phyloP scores from a whole-genome alignment of 179 eudicot species.

The Beta corolliflora region DNA sequence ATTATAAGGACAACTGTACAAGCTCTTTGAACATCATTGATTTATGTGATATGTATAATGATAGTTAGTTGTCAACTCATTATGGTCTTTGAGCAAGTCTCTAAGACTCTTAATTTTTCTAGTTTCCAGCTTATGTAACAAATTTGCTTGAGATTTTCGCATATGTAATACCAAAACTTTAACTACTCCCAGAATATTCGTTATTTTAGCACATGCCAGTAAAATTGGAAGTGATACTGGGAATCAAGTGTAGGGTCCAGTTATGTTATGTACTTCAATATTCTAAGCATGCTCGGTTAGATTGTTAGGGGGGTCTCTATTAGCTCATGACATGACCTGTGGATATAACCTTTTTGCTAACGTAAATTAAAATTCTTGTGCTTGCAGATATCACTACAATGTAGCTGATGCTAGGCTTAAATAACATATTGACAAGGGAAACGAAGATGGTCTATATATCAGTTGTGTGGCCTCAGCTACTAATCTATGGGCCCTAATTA shows the following conservation, averaged over 20 bases:
- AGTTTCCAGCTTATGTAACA: too few species aligned
- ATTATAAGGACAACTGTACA: too few species aligned
- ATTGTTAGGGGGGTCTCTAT: neutral
- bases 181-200: neutral
- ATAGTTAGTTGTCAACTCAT: too few species aligned
- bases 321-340: neutral
- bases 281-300: neutral
- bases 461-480: conserved; percentile 77
- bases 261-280: neutral
- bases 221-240: neutral
- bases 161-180: too few species aligned
- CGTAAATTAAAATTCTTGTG: neutral
- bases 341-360: neutral
- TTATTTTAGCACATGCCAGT: neutral
- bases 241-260: too few species aligned
- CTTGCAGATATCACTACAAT: conserved; percentile 75
- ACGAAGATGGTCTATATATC: conserved; percentile 67
- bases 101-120: too few species aligned
- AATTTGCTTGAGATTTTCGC: too few species aligned
- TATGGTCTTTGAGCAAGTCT: too few species aligned
- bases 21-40: too few species aligned
- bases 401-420: conserved; percentile 72
- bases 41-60: too few species aligned
- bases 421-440: conserved; percentile 79
- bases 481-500: conserved; percentile 78